phyloP scores from a whole-genome alignment of 2,329 filamentous ascomycete genomes.

The Aspergillus fumigatus region DNA sequence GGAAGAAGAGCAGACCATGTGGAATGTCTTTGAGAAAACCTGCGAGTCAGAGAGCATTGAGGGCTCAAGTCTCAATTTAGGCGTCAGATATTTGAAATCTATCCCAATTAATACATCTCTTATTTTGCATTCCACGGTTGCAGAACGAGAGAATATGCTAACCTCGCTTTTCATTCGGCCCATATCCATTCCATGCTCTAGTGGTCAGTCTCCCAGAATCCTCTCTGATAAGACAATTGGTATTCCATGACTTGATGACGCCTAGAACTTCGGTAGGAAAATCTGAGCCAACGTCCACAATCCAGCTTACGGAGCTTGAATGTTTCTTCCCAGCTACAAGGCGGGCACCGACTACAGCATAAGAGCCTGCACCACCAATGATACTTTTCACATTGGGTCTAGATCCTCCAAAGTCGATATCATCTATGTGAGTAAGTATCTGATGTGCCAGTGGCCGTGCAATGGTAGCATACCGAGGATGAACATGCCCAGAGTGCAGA shows the following conservation, averaged over 20 bases:
- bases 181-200: slow-evolving; percentile 88
- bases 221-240: slow-evolving; percentile 64
- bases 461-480: slow-evolving; percentile 50
- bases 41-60: slow-evolving; percentile 63
- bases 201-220: slow-evolving; percentile 71
- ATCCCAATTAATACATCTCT: slow-evolving; percentile 24
- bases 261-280: slow-evolving; percentile 66
- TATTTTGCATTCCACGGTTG: neutral
- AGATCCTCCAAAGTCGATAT: slow-evolving; percentile 78
- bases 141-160: slow-evolving; percentile 2
- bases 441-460: slow-evolving; percentile 7
- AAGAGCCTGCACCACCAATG: slow-evolving; percentile 84
- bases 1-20: slow-evolving; percentile 76
- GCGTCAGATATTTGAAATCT: slow-evolving; percentile 82
- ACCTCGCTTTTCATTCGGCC: slow-evolving; percentile 61
- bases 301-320: slow-evolving; percentile 74
- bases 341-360: slow-evolving; percentile 80
- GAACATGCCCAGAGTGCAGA: slow-evolving; percentile 60
- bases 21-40: slow-evolving; percentile 71
- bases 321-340: slow-evolving; percentile 69
- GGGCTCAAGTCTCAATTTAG: slow-evolving; percentile 75
- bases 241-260: slow-evolving; percentile 70
- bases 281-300: slow-evolving; percentile 84
- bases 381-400: slow-evolving; percentile 67
- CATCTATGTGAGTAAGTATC: slow-evolving; percentile 55